Percentiles rank a stretch among this genome's conserved stretches.
Evolutionary conservation across 352 stramenopile species (phyloP).

Genomic region (Pythium dissimile): DNA sequence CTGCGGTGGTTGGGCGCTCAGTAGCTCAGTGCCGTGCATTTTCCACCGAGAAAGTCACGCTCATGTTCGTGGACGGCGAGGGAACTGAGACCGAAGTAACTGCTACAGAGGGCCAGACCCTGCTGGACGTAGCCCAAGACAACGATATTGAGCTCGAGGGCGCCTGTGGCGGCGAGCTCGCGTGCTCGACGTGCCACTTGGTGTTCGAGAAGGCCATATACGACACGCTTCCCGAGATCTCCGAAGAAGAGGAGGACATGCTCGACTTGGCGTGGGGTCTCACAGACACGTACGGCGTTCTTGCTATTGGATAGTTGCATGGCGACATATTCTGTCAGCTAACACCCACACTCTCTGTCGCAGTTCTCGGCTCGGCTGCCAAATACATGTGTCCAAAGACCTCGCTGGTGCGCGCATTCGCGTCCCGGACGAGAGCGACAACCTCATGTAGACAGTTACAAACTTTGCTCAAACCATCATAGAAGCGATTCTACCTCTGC

Average conservation of each 20-base stretch:
- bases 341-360: no score
- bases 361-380: conserved; percentile 85
- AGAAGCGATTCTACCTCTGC: not conserved
- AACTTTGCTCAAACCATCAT: not conserved
- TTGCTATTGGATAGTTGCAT: no score
- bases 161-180: conserved; percentile 90
- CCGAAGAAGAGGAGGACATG: conserved; percentile 95
- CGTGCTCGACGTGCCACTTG: conserved; percentile 93
- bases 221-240: conserved; percentile 82
- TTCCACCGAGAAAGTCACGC: conserved; percentile 50
- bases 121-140: conserved; percentile 90
- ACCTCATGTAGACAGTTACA: conserved; percentile 72
- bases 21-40: conserved; percentile 27
- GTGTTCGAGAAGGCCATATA: conserved; percentile 90
- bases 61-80: conserved; percentile 84
- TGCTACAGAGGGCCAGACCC: conserved; percentile 67
- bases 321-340: no score
- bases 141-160: conserved; percentile 93
- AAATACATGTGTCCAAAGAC: conserved; percentile 87
- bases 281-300: conserved; percentile 92
- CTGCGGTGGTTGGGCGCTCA: not conserved
- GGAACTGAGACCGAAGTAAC: conserved; percentile 63
- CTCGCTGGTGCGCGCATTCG: conserved; percentile 85
- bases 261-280: conserved; percentile 93
- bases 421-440: conserved; percentile 86